phyloP scores from a whole-genome alignment of 352 stramenopile species.

The Globisporangium barbulae region DNA sequence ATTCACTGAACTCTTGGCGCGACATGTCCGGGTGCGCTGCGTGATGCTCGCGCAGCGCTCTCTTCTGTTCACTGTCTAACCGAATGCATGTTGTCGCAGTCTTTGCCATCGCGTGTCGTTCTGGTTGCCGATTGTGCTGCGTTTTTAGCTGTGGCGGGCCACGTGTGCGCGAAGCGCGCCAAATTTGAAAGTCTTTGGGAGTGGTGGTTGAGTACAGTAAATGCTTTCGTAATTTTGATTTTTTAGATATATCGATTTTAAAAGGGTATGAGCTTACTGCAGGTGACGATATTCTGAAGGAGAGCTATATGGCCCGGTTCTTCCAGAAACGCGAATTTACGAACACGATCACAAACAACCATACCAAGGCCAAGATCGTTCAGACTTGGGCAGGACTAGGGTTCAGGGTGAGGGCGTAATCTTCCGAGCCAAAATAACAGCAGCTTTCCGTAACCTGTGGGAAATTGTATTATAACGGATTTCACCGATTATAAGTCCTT shows the following conservation, averaged over 20 bases:
- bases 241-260: not conserved
- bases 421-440: too few species aligned
- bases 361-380: too few species aligned
- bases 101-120: not conserved
- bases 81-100: not conserved
- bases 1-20: not conserved
- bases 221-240: not conserved
- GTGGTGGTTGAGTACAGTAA: not conserved
- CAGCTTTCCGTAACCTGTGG: too few species aligned
- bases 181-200: not conserved
- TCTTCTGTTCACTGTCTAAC: not conserved
- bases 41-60: not conserved
- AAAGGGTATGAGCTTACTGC: not conserved
- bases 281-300: conserved; percentile 1
- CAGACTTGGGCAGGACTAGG: too few species aligned
- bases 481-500: too few species aligned
- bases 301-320: too few species aligned
- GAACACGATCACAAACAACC: too few species aligned
- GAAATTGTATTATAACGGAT: too few species aligned
- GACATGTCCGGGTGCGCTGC: not conserved
- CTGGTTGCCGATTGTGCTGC: not conserved
- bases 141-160: not conserved
- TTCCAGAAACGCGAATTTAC: too few species aligned
- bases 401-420: too few species aligned
- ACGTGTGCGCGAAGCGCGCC: not conserved